Evolutionary conservation across 768 basidiomycete species (phyloP), one percentile per base, ranked within the genome.

Genomic region (Boletus tylopilopsis): DNA sequence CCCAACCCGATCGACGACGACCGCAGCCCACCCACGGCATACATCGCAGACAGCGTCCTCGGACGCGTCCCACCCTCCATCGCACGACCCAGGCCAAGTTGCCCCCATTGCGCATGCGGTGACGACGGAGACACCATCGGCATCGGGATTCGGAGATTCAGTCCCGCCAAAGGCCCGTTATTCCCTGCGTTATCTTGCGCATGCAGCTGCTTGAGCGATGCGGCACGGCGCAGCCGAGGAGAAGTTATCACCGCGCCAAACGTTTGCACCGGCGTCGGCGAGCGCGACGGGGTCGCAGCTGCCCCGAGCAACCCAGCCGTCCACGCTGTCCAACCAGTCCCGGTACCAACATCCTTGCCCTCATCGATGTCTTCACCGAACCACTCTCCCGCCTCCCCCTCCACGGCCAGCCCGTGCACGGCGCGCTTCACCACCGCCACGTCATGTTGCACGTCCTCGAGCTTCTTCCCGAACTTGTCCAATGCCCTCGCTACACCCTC

Each of bases 371-470:
- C 22, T 22, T 19, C 25, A 2, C 12, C 43, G 1, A 2, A 23
- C 0, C 15, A 29, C 5, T 34, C 46, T 3, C 2, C 50, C 1
- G n/a, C n/a, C 4, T 25, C 52, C 6, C 15, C 53, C 1, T 47
- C 60, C 4, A 49, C 30, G n/a, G 46, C 24, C 13, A 56, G 64
- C 41, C 79, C 80, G 54, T 87, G 76, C 27, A 84, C 56, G 0
- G 75, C 74, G 12, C 73, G 72, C 63, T 90, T 89, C 51, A 91
- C 68, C 6, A 74, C 73, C 0, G 84, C 84, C 37, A 90, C 81
- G 62, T 92, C 90, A 52, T 90, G 85, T 52, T 87, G 74, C 18
- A 90, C 75, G 57, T 90, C 85, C 19, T 78, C 83, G 49, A 90
- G 64, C 64, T 90, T 91, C 35, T 70, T 70, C 42, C 62, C 58